Base-by-base conservation (phyloP, 192 early-diverging fungal species). In the Spinellus fusiger region DNA sequence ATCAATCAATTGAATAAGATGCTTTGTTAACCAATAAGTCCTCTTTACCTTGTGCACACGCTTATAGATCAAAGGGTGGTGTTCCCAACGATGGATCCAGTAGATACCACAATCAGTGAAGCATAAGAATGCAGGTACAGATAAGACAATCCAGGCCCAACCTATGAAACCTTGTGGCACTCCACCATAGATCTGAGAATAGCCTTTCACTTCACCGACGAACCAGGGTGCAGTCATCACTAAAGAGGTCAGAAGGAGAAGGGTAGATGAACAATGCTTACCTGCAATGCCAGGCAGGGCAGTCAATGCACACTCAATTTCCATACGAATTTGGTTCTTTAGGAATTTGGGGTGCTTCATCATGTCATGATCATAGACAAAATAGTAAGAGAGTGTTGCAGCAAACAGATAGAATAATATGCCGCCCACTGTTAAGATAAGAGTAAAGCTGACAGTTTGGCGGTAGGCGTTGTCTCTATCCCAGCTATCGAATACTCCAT, bases 81-180 rank as follows among this genome's bases (percentile, higher is more conserved):
- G 94, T 66, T 92, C 81, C 58, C 79, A 82, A 18, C 96, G 90
- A 73, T 99, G 96, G 54, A 95, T 86, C 93, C 93, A 99, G 75
- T 99, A 99, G 58, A 99, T 92, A 54, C 87, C 79, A 70, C 85
- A 91, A 63, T 99, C 96, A 15, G 94, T 97, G 56, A 97, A 95
- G 69, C 92, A 59, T 57, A 99, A 81, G 73, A 97, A 99, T 65
- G 70, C 50, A 26, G 78, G 56, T 12, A 91, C 62, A 47, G 85
- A 88, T 2, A 88, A 16, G 2, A 85, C 49, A 40, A 90, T 63
- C 65, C 93, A 96, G 26, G 77, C 56, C 81, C 86, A 91, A 4
- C 89, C 93, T 65, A 86, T 87, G 22, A 46, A 28, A 16, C 27
- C 38, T 29, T 61, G 25, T 20, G 69, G 69, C 1, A 56, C 26